Evolutionary conservation across 2,329 filamentous ascomycete species (phyloP).

Genomic region (Dendryphion nanum): DNA sequence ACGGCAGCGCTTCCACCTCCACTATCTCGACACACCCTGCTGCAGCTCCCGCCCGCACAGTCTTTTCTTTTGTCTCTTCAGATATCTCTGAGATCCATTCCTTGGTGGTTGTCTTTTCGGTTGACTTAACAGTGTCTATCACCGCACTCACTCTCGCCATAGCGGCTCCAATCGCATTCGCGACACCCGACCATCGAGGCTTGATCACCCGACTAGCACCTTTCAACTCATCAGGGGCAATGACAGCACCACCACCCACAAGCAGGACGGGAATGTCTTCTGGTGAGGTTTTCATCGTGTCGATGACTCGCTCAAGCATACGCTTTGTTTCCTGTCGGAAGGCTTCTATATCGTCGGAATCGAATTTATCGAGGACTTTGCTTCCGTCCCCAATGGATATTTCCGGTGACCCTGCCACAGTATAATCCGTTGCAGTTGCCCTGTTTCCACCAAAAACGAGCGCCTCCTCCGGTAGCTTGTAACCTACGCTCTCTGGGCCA

Average conservation of each 20-base stretch:
- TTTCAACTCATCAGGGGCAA: constrained; percentile 55
- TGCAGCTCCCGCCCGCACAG: constrained; percentile 38
- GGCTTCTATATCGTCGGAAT: constrained; percentile 37
- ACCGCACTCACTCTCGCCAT: constrained; percentile 56
- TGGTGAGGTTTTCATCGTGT: constrained; percentile 63
- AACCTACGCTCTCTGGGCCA: constrained; percentile 63
- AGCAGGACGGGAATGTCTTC: constrained; percentile 60
- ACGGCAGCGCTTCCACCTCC: constrained; percentile 49
- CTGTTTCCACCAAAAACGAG: constrained; percentile 57
- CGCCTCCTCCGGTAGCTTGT: constrained; percentile 55
- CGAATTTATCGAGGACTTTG: constrained; percentile 34
- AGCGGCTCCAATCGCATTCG: constrained; percentile 65
- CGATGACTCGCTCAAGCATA: constrained; percentile 57
- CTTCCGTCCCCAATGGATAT: constrained; percentile 45
- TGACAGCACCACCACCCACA: constrained; percentile 62
- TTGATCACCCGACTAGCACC: constrained; percentile 59
- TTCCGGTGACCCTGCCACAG: constrained; percentile 37
- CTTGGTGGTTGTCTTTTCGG: constrained; percentile 32
- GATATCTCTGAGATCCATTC: constrained; percentile 38
- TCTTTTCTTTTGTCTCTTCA: constrained; percentile 38
- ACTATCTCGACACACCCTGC: constrained; percentile 31
- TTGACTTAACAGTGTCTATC: constrained; percentile 43
- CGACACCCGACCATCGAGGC: constrained; percentile 58
- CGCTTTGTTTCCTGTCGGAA: constrained; percentile 46
- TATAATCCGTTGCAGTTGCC: constrained; percentile 60